Percentiles rank a stretch among this genome's conserved stretches.
Evolutionary conservation across 163 green algal species (phyloP).

Genomic region (Scenedesmus sp.): DNA sequence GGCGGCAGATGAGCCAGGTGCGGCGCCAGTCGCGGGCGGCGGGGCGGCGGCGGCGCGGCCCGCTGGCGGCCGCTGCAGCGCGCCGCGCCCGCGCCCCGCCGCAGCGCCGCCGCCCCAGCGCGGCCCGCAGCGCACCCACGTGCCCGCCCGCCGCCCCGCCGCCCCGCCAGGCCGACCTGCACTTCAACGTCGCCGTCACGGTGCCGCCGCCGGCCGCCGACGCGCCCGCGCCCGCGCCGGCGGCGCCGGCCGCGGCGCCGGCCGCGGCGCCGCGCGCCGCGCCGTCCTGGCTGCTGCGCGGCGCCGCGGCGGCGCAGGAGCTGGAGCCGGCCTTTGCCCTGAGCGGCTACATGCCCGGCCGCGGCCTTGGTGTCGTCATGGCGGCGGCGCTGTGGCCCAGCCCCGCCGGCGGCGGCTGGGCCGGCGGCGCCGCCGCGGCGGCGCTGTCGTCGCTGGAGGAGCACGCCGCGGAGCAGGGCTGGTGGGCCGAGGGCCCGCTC

Average conservation of each 20-base stretch:
- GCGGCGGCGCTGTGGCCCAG: constrained; percentile 14
- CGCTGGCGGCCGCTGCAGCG: neutral
- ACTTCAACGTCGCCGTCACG: too few species aligned
- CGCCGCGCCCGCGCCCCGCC: neutral
- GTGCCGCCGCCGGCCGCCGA: too few species aligned
- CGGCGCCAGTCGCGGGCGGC: neutral
- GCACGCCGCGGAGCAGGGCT: constrained; percentile 12
- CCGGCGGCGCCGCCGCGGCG: neutral
- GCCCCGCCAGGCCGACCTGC: too few species aligned
- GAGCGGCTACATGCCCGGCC: neutral
- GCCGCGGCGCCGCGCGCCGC: too few species aligned
- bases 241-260: too few species aligned
- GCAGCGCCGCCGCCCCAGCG: neutral
- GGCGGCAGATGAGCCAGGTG: constrained; percentile 3
- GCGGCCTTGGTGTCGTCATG: neutral
- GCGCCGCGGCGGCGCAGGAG: too few species aligned
- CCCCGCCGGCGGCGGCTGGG: neutral
- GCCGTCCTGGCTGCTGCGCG: too few species aligned
- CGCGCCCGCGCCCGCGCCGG: too few species aligned
- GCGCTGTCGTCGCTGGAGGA: neutral
- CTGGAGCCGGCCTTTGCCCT: neutral
- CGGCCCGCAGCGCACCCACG: neutral
- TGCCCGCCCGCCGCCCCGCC: neutral
- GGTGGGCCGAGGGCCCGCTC: constrained; percentile 18
- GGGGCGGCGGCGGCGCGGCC: neutral